Conservation (phyloP, 108 stramenopile species). For the Fistulifera pelliculosa region DNA sequence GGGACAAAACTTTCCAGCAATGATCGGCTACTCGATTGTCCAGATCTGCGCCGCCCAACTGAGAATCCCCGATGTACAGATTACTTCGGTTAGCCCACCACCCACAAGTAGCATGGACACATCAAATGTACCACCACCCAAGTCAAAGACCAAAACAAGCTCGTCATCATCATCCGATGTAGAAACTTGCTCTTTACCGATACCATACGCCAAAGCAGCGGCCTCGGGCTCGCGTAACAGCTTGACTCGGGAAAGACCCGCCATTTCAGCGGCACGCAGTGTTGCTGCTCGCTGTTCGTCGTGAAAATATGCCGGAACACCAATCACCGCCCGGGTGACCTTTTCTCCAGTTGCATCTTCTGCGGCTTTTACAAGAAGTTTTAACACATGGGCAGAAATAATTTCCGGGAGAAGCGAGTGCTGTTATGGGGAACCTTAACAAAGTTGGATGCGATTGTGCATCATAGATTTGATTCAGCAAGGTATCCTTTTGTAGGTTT, state of each 20-base stretch:
- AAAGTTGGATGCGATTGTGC: slow-evolving; percentile 47
- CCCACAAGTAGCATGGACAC: slow-evolving; percentile 83
- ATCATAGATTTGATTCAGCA: slow-evolving; percentile 45
- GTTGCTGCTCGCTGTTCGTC: slow-evolving; percentile 84
- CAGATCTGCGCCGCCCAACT: slow-evolving; percentile 89
- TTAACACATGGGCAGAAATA: slow-evolving; percentile 68
- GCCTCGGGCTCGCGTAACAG: slow-evolving; percentile 92
- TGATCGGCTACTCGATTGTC: slow-evolving; percentile 70
- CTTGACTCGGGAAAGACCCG: slow-evolving; percentile 79
- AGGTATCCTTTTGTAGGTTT: slow-evolving; percentile 27
- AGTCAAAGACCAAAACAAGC: slow-evolving; percentile 88
- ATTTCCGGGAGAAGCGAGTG: slow-evolving; percentile 53
- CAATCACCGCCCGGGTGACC: slow-evolving; percentile 81
- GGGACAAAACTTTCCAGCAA: slow-evolving; percentile 23
- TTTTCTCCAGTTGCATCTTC: slow-evolving; percentile 29
- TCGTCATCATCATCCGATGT: slow-evolving; percentile 41
- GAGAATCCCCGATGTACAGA: slow-evolving; percentile 85
- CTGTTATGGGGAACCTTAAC: slow-evolving; percentile 20
- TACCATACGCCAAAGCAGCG: slow-evolving; percentile 89
- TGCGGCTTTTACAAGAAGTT: slow-evolving; percentile 42
- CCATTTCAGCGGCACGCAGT: slow-evolving; percentile 67
- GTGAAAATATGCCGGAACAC: slow-evolving; percentile 95
- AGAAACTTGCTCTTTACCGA: slow-evolving; percentile 36
- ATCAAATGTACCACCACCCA: slow-evolving; percentile 95
- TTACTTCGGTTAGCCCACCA: slow-evolving; percentile 80